Percentiles rank a stretch among this genome's conserved stretches.
Conservation (phyloP, 805 yeast species). For the Allodekkera sacchari region DNA sequence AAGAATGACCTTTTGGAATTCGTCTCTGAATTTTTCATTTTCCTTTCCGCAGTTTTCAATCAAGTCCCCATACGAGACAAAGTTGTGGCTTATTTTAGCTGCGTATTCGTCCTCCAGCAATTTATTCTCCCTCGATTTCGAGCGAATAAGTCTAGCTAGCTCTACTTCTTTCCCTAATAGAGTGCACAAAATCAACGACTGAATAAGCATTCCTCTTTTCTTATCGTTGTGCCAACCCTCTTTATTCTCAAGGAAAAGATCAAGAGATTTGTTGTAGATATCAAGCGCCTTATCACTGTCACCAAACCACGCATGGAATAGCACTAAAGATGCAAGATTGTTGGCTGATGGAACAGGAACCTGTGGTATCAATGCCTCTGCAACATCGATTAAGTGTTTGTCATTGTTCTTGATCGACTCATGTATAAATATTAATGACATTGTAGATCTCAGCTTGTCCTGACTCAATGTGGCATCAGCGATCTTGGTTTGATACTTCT, state of each 20-base stretch:
- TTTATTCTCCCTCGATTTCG: constrained; percentile 19
- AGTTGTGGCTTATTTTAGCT: constrained; percentile 13
- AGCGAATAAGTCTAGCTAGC: constrained; percentile 24
- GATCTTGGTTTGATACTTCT: constrained; percentile 16
- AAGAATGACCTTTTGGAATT: constrained; percentile 10
- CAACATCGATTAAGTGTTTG: constrained; percentile 10
- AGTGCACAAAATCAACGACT: constrained; percentile 19
- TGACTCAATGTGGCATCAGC: constrained; percentile 17
- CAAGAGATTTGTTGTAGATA: constrained; percentile 22
- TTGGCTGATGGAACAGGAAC: constrained; percentile 17
- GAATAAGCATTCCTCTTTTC: constrained; percentile 17
- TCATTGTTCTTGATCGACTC: constrained; percentile 13
- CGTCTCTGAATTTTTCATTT: constrained; percentile 9
- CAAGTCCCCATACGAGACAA: constrained; percentile 25
- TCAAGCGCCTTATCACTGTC: constrained; percentile 22
- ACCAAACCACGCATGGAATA: constrained; percentile 23
- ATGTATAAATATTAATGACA: constrained; percentile 17
- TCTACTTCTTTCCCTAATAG: constrained; percentile 21
- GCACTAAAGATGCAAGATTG: constrained; percentile 17
- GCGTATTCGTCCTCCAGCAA: constrained; percentile 17
- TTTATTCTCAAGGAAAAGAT: constrained; percentile 12
- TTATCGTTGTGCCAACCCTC: constrained; percentile 7
- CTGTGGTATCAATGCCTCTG: constrained; percentile 22
- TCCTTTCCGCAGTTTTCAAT: constrained; percentile 14
- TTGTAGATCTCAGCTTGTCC: constrained; percentile 13